Evolutionary conservation across 495 filamentous ascomycete species (phyloP), one percentile per base, ranked within the genome.

Genomic region (Podospora pseudopauciseta): DNA sequence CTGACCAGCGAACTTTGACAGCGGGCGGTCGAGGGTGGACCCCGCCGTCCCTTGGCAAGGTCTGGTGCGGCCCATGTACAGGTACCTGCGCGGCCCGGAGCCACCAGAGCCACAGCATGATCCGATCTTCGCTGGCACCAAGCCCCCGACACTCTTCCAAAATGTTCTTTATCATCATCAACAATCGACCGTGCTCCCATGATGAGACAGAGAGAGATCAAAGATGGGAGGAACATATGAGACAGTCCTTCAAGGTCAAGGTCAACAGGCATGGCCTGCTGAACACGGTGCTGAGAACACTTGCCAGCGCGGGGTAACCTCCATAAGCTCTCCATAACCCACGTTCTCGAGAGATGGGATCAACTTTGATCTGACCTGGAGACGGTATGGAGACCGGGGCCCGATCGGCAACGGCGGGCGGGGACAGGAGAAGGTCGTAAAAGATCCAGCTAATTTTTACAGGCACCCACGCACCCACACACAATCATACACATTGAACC

Each of bases 41-140:
- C 64, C 57, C 75, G 63, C 61, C 30, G 30, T 44, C n/a, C 30
- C 61, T 32, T 63, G 27, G 61, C 32, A 54, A 59, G 13, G 34
- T 57, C 32, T 53, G 69, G 68, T 69, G 59, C 54, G 30, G 20
- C 23, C 63, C 28, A 77, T 39, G 76, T 78, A 78, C 74, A 65
- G 67, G 76, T 78, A 78, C 76, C 30, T 68, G 34, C 18, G 34
- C 1, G 28, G 53, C 60, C 55, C 32, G 53, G 19, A 44, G 60
- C 65, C 71, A 67, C 67, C 56, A 49, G 19, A 44, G 60, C 65
- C 71, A 67, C 67, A 30, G 30, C 71, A 61, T 63, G 67, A 64
- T 68, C 70, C 63, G 39, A 68, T 70, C 53, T 63, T 65, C 61
- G 56, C 30, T 64, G 13, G 56, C 32, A 44, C 61, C 11, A 63